phyloP scores from a whole-genome alignment of 257 asterid species.

The Fraxinus excelsior region DNA sequence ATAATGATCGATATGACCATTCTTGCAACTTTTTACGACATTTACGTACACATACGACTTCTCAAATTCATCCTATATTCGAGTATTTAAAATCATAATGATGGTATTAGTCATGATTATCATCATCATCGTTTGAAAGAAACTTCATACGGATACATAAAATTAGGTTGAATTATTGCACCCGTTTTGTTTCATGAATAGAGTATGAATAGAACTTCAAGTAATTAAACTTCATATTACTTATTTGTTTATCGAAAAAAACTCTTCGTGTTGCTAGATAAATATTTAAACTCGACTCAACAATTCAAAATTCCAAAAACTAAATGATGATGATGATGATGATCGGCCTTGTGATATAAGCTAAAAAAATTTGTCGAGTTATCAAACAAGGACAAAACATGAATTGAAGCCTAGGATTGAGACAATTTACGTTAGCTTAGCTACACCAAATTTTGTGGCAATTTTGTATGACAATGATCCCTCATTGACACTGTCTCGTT shows the following conservation, averaged over 20 bases:
- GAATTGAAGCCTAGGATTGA: neutral
- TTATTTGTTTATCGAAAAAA: too few relatives aligned
- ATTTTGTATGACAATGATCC: conserved; percentile 19
- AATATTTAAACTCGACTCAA: neutral
- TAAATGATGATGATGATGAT: neutral
- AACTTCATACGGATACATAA: neutral
- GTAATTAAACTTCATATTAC: too few relatives aligned
- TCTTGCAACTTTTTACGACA: neutral
- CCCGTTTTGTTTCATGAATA: neutral
- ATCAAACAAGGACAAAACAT: conserved; percentile 2
- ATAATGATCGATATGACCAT: neutral
- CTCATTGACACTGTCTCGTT: neutral
- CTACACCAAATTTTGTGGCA: conserved; percentile 13
- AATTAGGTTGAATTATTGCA: too few relatives aligned
- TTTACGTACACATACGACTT: neutral
- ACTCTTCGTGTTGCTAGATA: too few relatives aligned
- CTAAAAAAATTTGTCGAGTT: neutral
- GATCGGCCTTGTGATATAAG: neutral
- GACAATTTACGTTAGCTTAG: conserved; percentile 21
- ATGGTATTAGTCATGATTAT: neutral
- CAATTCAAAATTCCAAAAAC: neutral
- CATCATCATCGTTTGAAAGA: neutral
- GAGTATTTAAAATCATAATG: neutral
- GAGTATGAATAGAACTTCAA: too few relatives aligned
- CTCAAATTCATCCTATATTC: neutral